These are phyloP conservation scores for Leccinum variicolor DNA, from an alignment of 768 basidiomycete species.

Conservation along the genomic window DNA sequence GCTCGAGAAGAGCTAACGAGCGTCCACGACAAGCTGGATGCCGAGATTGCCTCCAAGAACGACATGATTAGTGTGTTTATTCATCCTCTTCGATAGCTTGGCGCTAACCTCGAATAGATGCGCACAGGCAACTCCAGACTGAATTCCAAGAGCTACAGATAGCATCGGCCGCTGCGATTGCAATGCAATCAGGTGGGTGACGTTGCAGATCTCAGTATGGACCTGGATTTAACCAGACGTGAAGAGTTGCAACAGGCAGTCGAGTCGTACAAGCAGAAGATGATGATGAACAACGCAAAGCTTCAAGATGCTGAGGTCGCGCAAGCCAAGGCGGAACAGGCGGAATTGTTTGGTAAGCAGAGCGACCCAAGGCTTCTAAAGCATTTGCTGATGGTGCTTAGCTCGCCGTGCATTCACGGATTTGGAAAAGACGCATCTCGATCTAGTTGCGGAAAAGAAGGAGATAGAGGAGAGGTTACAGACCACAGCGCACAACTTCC, in stretches of 20 bases:
- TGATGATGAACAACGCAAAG: conserved; percentile 52
- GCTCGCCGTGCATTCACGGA: conserved; percentile 62
- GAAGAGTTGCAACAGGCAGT: conserved; percentile 62
- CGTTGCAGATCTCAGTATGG: neutral
- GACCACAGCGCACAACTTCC: conserved; percentile 48
- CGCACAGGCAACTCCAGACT: conserved; percentile 56
- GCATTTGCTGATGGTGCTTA: conserved; percentile 26
- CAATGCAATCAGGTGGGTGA: conserved; percentile 53
- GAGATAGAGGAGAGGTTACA: conserved; percentile 47
- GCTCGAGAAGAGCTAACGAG: conserved; percentile 57
- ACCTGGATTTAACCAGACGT: neutral
- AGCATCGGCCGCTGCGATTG: conserved; percentile 53
- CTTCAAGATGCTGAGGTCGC: conserved; percentile 70
- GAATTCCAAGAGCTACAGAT: conserved; percentile 64
- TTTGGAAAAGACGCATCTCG: conserved; percentile 54
- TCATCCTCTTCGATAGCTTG: neutral
- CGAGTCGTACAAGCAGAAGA: conserved; percentile 63
- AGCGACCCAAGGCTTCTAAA: neutral
- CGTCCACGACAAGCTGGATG: conserved; percentile 55
- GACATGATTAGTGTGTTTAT: conserved; percentile 53
- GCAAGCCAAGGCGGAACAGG: conserved; percentile 59
- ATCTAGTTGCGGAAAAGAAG: conserved; percentile 50
- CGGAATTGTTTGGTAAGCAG: conserved; percentile 56
- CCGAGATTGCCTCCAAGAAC: conserved; percentile 47
- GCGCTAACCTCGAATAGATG: conserved; percentile 36